Conservation (phyloP, 2,329 filamentous ascomycete species). For the Claviceps fusiformis region DNA sequence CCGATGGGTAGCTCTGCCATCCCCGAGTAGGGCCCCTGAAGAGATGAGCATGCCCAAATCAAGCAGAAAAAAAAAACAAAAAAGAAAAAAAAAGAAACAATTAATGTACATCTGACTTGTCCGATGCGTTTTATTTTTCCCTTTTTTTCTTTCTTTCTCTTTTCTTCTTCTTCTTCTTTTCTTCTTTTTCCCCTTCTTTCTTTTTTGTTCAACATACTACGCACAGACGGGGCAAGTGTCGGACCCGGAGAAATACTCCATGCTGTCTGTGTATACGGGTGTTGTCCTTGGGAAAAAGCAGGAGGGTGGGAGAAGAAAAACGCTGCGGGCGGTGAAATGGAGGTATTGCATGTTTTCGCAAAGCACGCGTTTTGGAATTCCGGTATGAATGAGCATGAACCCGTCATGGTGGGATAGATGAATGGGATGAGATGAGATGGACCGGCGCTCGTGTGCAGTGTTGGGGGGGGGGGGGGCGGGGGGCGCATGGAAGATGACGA, state of each 20-base stretch:
- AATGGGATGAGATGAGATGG: neutral
- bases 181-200: neutral
- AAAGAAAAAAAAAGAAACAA: too few relatives aligned
- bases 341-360: neutral
- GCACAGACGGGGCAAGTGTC: neutral
- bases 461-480: too few relatives aligned
- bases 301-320: neutral
- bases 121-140: neutral
- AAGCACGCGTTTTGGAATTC: neutral
- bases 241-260: neutral
- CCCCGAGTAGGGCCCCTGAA: slow-evolving; percentile 16
- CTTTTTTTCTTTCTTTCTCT: neutral
- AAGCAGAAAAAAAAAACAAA: too few relatives aligned
- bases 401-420: neutral
- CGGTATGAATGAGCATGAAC: neutral
- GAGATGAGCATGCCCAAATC: neutral
- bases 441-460: too few relatives aligned
- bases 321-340: neutral
- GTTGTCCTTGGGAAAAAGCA: neutral
- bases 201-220: neutral
- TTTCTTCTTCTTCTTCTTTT: neutral
- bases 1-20: slow-evolving; percentile 9
- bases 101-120: neutral
- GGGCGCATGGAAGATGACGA: neutral
- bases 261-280: neutral